Base-by-base conservation (phyloP, 2,329 filamentous ascomycete genomes). In the Trichophyton mentagrophytes region DNA sequence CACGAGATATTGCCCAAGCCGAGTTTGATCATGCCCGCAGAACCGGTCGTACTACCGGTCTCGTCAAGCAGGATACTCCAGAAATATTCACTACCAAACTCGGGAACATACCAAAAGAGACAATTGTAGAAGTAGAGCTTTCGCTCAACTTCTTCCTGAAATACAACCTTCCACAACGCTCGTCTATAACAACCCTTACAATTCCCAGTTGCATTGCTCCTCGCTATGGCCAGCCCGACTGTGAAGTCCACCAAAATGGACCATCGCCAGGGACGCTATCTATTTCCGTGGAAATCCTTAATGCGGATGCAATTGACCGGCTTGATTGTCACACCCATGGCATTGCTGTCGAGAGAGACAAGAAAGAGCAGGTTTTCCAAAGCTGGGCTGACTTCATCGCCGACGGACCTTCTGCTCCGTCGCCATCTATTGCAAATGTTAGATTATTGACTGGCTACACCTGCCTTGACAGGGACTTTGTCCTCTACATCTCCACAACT, bases 11-110 rank as follows among this genome's bases (percentile, higher is more conserved):
- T 59, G 87, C 88, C 1, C 81, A 79, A 60, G 70, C 78, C 6
- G 80, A 79, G 0, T 90, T 84, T 69, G 66, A 83, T 5, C 71
- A 79, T 2, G 87, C 87, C 3, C 76, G 84, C 1, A 73, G 75
- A 1, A 73, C 76, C 7, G 83, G 85, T 1, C 75, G 87, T 67
- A 80, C 79, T 0, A 86, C 87, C 1, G 86, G 81, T 0, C 75
- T 90, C 6, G 73, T 90, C 1, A 82, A 88, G 64, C 83, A 87
- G 67, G 74, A 80, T 17, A 78, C 83, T 1, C 77, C 80, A 1
- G 87, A 90, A 68, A 80, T 87, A 33, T 90, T 89, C 69, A 82
- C 79, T 3, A 86, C 85, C 0, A 83, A 79, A 0, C 73, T 90
- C 0, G 86, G 86, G 8, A 89, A 88, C 64, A 78, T 90, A 0